A percentile compares a stretch with the other conserved stretches of the same genome.
Conservation (phyloP, 345 rosid species). For the Salix caprea region DNA sequence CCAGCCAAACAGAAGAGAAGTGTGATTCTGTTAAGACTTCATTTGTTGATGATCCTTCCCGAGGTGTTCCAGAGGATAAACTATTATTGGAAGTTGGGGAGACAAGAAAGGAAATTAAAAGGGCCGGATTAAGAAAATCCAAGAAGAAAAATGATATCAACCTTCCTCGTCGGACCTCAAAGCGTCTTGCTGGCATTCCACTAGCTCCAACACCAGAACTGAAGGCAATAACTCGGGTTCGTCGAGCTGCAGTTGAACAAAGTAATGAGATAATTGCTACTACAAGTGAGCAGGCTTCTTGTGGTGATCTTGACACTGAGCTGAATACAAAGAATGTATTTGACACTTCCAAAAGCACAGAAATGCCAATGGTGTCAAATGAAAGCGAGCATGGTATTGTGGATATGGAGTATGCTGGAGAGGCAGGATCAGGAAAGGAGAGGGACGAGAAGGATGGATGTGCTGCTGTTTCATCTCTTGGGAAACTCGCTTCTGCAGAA, state of each 20-base stretch:
- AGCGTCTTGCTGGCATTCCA: conserved; percentile 81
- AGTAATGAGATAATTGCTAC: conserved; percentile 21
- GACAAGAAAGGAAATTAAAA: conserved; percentile 25
- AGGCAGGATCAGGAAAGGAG: conserved; percentile 17
- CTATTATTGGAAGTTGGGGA: conserved; percentile 22
- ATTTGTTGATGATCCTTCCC: conserved; percentile 22
- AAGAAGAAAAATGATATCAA: conserved; percentile 34
- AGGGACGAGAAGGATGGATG: conserved; percentile 14
- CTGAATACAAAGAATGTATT: conserved; percentile 11
- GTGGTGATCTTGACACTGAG: conserved; percentile 17
- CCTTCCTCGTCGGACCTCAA: conserved; percentile 68
- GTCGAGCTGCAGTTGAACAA: conserved; percentile 32
- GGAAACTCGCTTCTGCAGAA: conserved; percentile 8
- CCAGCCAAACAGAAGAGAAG: conserved; percentile 25
- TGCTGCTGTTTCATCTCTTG: conserved; percentile 4
- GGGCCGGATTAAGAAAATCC: conserved; percentile 20
- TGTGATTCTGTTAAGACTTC: conserved; percentile 20
- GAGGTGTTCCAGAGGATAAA: conserved; percentile 14
- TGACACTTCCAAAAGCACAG: conserved; percentile 15
- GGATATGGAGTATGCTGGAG: conserved; percentile 17
- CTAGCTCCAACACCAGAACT: conserved; percentile 64
- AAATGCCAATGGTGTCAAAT: conserved; percentile 1
- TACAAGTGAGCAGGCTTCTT: conserved; percentile 18
- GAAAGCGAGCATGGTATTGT: conserved; percentile 23
- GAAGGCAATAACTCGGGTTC: conserved; percentile 37